Conservation (phyloP, 73 alveolate genomes). For the Uronychia binucleata region DNA sequence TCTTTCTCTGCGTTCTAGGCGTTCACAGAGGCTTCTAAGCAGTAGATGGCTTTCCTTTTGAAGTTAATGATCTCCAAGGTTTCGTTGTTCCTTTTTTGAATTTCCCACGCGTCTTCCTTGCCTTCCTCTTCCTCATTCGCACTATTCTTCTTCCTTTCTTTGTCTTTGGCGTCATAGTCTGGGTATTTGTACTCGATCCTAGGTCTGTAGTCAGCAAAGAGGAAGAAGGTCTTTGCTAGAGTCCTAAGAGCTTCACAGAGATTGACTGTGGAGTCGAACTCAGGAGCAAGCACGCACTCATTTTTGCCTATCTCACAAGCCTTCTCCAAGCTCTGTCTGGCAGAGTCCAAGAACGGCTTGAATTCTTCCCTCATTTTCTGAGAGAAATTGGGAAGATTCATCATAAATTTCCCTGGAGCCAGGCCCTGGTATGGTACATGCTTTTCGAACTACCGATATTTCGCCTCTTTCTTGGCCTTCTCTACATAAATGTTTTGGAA, state of each 20-base stretch:
- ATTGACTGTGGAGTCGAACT: conserved; percentile 46
- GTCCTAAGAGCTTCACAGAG: conserved; percentile 31
- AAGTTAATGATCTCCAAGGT: conserved; percentile 39
- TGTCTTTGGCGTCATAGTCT: conserved; percentile 20
- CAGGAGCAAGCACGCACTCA: conserved; percentile 41
- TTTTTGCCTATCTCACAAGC: conserved; percentile 28
- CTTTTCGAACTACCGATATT: conserved; percentile 17
- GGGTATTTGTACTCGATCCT: conserved; percentile 37
- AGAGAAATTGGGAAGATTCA: conserved; percentile 44
- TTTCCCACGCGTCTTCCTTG: conserved; percentile 49
- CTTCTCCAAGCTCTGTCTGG: conserved; percentile 30
- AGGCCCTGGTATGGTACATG: conserved; percentile 48
- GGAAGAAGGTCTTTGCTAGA: conserved; percentile 30
- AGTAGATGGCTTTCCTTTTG: conserved; percentile 22
- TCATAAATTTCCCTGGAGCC: conserved; percentile 30
- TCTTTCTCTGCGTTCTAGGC: conserved; percentile 38
- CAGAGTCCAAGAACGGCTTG: conserved; percentile 35
- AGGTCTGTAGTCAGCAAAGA: conserved; percentile 46
- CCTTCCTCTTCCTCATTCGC: conserved; percentile 8
- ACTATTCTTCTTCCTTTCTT: conserved; percentile 8
- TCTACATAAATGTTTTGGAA: conserved; percentile 21
- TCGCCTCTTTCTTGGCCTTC: neutral
- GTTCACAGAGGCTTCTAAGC: conserved; percentile 20
- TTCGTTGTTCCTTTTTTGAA: conserved; percentile 35
- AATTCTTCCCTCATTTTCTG: conserved; percentile 30